Evolutionary conservation across 192 early-diverging fungal genomes (phyloP).

Genomic region (Radiomyces spectabilis): DNA sequence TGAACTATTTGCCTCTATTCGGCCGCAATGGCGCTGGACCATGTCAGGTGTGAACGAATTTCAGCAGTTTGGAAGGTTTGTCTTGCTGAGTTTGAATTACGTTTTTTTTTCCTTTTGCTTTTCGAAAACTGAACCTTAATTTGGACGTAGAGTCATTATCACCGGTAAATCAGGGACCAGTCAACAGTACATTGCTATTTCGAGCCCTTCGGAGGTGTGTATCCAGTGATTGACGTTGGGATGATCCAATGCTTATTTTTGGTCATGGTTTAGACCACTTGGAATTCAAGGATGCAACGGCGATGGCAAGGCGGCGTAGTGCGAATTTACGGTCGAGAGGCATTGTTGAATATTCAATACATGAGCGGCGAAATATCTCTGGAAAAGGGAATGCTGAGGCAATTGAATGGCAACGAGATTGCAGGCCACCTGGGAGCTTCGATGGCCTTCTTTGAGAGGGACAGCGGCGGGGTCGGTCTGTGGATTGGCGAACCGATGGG

Average conservation of each 20-base stretch:
- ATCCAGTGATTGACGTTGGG: too few species aligned
- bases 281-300: neutral
- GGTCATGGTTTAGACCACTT: neutral
- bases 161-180: neutral
- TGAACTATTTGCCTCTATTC: neutral
- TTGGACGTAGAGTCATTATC: neutral
- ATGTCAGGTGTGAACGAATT: conserved; percentile 25
- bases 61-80: conserved; percentile 33
- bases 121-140: conserved; percentile 5
- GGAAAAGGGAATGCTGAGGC: neutral
- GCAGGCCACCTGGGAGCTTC: conserved; percentile 22
- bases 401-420: conserved; percentile 12
- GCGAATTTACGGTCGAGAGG: conserved; percentile 13
- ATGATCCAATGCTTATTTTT: conserved; percentile 2
- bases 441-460: neutral
- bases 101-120: neutral
- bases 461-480: neutral
- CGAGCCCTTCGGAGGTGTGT: conserved; percentile 18
- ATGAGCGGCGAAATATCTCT: neutral
- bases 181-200: conserved; percentile 3
- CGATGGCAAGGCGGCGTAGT: conserved; percentile 34
- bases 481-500: conserved; percentile 32
- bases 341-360: neutral
- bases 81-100: too few species aligned
- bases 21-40: conserved; percentile 5